Base-by-base conservation (phyloP, 257 asterid genomes). In the Solanum piurae region DNA sequence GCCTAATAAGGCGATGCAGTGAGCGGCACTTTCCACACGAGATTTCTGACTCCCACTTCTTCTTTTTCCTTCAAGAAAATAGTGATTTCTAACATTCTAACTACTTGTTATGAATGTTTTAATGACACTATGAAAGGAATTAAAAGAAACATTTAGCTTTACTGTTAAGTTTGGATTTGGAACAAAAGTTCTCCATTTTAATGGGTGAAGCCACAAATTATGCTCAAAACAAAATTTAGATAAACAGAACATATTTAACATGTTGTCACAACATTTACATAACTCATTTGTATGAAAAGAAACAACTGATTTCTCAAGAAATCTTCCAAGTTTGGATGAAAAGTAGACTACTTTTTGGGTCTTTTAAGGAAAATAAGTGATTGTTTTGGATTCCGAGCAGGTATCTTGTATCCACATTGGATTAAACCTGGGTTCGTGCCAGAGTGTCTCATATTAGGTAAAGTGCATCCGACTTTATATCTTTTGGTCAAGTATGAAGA, bases 21-120 rank as follows among this genome's bases (percentile, higher is more conserved):
- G 85, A 82, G 85, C 69, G 85, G 85, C 85, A 82, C 69, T 49
- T 82, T 82, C 85, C 85, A 82, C 84, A 79, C 84, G 84, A 79
- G 84, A 79, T 79, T 79, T 79, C 84, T 79, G 84, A 79, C 84
- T 44, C 62, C 38, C 38, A 1, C 29, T 11, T 77, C 40, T 9
- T 44, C 29, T 9, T 44, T 7, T 13, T 13, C 0, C 38, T n/a
- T n/a, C 6, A 33, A 40, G 44, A 6, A 23, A 75, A 23, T 16
- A 3, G 10, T 37, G 52, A 10, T 75, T 37, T 23, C 7, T 75
- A 37, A 12, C 60, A n/a, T n/a, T 75, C 23, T 38, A 27, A 9
- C 12, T 74, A 74, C 29, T 36, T 74, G 36, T 11, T 74, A 37
- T 20, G 0, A 36, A 18, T 34, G 25, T 34, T 33, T 72, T 34